Evolutionary conservation across 2,329 filamentous ascomycete genomes (phyloP).

Genomic region (Cordyceps javanica): DNA sequence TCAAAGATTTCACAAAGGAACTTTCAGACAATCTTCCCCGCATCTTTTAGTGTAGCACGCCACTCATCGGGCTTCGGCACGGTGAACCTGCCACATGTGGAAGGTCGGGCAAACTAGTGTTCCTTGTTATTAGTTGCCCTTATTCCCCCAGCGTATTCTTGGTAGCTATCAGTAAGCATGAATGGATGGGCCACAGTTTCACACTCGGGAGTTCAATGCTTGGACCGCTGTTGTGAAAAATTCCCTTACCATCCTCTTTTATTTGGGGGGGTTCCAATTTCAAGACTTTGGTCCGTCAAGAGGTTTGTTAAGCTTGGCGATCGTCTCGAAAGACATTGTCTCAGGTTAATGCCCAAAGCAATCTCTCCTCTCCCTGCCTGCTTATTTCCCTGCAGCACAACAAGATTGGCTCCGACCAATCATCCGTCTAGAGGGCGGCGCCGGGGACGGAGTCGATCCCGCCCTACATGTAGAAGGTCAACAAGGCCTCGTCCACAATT

Average conservation of each 20-base stretch:
- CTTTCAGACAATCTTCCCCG: background rate
- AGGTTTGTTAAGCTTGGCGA: background rate
- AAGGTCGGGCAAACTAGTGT: background rate
- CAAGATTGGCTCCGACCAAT: background rate
- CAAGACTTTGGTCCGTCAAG: background rate
- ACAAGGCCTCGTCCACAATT: background rate
- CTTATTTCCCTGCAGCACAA: background rate
- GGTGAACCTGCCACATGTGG: slow-evolving; percentile 1
- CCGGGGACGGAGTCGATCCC: background rate
- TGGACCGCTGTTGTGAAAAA: background rate
- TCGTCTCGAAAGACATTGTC: slow-evolving; percentile 2
- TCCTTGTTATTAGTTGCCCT: background rate
- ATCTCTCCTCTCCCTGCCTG: background rate
- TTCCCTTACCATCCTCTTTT: background rate
- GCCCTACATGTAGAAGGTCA: slow-evolving; percentile 5
- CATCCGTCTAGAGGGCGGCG: background rate
- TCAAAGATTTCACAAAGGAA: background rate
- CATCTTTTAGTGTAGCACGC: background rate
- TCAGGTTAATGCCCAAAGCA: background rate
- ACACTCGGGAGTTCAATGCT: background rate
- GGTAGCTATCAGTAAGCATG: background rate
- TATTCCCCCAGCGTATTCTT: background rate
- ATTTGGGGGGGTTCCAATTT: background rate
- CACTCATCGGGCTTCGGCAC: slow-evolving; percentile 7
- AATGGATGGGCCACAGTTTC: background rate